Evolutionary conservation across 306 rosid genomes (phyloP), one percentile per base, ranked within the genome.

Genomic region (Lathyrus aphaca): DNA sequence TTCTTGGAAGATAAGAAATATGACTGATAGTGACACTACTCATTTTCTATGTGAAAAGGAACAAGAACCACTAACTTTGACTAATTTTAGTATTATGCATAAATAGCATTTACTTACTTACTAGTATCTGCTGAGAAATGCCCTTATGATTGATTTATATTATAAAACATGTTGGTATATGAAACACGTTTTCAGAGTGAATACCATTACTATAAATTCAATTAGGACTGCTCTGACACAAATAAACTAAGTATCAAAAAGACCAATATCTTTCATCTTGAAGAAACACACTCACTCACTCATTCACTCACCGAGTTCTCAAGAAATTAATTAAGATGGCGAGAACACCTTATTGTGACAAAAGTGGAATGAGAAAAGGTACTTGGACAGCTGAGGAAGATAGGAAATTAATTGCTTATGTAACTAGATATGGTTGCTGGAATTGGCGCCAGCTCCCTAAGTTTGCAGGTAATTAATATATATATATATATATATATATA

Each of bases 371-470:
- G 64, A 92, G 78, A 78, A 92, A 89, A 64, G 97, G 97, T 0
- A 83, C 86, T 6, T 92, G 97, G 97, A 87, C 89, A 11, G 82
- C 87, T 0, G 97, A 92, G 40, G 97, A 92, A 80, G 97, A 92
- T 65, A 73, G 57, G 15, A 86, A 79, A 82, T 77, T 92, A 43
- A 77, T 68, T 66, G 98, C 95, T 71, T 92, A 89, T 83, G 88
- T 92, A 3, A 84, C 89, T 16, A 80, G 87, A 29, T 89, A 92
- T 66, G 98, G 98, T 35, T 68, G 75, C 56, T 89, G 95, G 95
- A 92, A 92, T 77, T 92, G 98, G 98, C 98, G 98, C 10, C 96
- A 89, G 66, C 87, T 89, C 4, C 98, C 98, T 61, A 86, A 63
- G 67, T 92, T 86, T 83, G 96, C 98, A 61, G 98, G 55, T 49